Percentiles rank a stretch among this genome's conserved stretches.
Evolutionary conservation across 768 basidiomycete genomes (phyloP).

Genomic region (Mycena leptocephala): DNA sequence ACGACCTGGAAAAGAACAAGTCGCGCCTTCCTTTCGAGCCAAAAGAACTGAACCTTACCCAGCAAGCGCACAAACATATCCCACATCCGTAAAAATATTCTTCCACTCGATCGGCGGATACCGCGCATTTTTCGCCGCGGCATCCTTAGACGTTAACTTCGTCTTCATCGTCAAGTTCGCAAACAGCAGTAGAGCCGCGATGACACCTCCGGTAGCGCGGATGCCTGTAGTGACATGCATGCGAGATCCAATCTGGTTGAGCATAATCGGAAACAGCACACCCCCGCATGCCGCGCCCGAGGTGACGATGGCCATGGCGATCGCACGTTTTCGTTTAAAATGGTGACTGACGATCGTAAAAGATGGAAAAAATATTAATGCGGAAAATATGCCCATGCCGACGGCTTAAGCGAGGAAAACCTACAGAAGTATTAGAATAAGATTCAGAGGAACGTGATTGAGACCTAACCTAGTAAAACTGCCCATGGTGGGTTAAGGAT

Average conservation of each 20-base stretch:
- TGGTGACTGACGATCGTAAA: slow-evolving; percentile 55
- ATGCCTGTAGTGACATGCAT: slow-evolving; percentile 52
- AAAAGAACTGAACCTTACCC: neutral
- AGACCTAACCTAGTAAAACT: slow-evolving; percentile 60
- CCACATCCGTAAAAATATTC: neutral
- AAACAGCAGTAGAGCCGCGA: slow-evolving; percentile 49
- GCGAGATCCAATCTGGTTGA: slow-evolving; percentile 41
- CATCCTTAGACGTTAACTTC: slow-evolving; percentile 29
- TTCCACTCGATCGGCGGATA: slow-evolving; percentile 3
- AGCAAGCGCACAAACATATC: neutral
- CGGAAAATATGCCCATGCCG: slow-evolving; percentile 64
- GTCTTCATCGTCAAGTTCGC: slow-evolving; percentile 55
- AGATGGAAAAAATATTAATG: slow-evolving; percentile 55
- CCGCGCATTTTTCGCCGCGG: neutral
- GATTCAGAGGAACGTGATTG: slow-evolving; percentile 23
- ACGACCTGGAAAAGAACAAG: neutral
- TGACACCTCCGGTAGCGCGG: slow-evolving; percentile 53
- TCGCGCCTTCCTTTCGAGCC: neutral
- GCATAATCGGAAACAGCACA: slow-evolving; percentile 55
- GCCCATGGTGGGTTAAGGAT: slow-evolving; percentile 56
- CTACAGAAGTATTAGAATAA: slow-evolving; percentile 39
- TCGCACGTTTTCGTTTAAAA: slow-evolving; percentile 49
- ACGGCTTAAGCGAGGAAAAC: slow-evolving; percentile 71
- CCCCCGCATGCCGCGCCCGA: slow-evolving; percentile 56
- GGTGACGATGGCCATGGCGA: slow-evolving; percentile 56